Evolutionary conservation across 192 early-diverging fungal genomes (phyloP), one percentile per base, ranked within the genome.

Genomic region (Chytriomyces hyalinus): DNA sequence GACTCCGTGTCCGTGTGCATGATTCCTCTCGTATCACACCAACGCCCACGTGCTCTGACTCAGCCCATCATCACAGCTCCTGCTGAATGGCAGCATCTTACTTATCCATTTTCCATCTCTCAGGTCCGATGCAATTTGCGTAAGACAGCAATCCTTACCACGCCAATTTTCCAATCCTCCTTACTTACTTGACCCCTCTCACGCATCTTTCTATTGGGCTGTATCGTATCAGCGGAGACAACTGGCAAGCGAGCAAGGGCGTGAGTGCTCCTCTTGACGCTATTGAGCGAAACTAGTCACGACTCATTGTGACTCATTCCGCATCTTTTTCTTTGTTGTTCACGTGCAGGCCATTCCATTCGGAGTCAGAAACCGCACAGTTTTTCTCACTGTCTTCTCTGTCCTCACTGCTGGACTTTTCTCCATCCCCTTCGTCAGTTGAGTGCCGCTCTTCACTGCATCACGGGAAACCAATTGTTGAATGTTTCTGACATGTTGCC

Each of bases 191-290:
- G 13, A 43, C 28, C 17, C 15, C 44, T 17, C 36, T 36, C 36
- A 36, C 20, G 20, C 66, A 47, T 10, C 11, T 22, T 45, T 43
- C 11, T 7, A 26, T 44, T 15, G 22, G 17, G 44, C 11, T 5
- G 44, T 48, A 15, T 49, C 17, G 51, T 10, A 68, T n/a, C 0
- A 76, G 75, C 49, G 75, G 75, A 47, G 46, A 20, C 57, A 78
- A 78, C 76, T 78, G 76, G 76, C 36, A 36, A 36, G 76, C 70
- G 13, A 50, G 66, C 47, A 78, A 78, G 57, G 76, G 76, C 9
- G 76, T 78, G 59, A 68, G 76, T 70, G 26, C 26, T 59, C 70
- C 2, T 61, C 53, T n/a, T 28, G 20, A 57, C 53, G 36, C 1
- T 36, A 57, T 57, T 57, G 53, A 57, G 20, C 20, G 36, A 36